phyloP scores from a whole-genome alignment of 148 eudicot species.

The Euryodendron excelsum region DNA sequence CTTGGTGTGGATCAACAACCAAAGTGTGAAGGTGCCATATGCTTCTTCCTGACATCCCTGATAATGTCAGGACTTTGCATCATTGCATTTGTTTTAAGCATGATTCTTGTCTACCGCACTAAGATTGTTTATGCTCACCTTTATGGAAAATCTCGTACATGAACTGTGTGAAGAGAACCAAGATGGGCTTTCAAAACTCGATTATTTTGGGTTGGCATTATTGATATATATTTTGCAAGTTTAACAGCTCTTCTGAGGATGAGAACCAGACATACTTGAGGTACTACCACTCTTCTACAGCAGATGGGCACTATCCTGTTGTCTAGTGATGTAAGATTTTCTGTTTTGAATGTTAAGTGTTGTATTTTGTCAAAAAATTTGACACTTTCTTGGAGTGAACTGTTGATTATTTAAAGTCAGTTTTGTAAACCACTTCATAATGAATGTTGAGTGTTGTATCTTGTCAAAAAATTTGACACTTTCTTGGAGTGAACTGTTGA shows the following conservation, averaged over 20 bases:
- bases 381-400: background rate
- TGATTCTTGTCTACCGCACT: conserved; percentile 77
- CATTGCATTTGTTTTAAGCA: conserved; percentile 57
- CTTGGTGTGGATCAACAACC: conserved; percentile 50
- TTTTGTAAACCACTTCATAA: background rate
- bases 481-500: background rate
- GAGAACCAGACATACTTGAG: background rate
- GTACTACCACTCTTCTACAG: background rate
- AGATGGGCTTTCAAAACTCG: background rate
- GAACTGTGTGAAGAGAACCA: background rate
- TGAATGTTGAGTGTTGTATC: background rate
- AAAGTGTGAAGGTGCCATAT: conserved; percentile 73
- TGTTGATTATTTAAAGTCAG: background rate
- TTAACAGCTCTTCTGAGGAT: background rate
- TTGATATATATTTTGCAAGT: background rate
- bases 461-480: background rate
- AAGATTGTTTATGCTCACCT: conserved; percentile 69
- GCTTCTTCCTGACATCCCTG: conserved; percentile 77
- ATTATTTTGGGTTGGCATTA: background rate
- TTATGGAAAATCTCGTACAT: conserved; percentile 63
- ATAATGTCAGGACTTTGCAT: conserved; percentile 82
- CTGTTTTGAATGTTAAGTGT: background rate
- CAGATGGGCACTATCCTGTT: background rate
- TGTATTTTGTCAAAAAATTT: background rate
- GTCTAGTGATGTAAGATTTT: background rate